Evolutionary conservation across 768 basidiomycete genomes (phyloP), one percentile per base, ranked within the genome.

Genomic region (Tricholoma furcatifolium): DNA sequence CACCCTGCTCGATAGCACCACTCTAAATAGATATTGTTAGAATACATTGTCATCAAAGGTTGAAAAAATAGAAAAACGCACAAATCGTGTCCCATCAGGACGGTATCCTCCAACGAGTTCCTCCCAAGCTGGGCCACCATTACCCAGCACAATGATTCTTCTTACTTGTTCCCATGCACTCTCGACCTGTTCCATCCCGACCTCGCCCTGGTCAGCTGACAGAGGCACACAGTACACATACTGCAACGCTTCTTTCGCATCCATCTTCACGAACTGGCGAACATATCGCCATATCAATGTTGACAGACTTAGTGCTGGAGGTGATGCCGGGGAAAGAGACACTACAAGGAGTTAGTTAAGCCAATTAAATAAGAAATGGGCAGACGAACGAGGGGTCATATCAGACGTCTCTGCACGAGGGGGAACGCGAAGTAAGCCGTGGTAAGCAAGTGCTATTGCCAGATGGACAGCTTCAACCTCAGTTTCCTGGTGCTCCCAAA

Each of bases 401-500:
- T 96, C 93, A 1, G 90, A 89, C 4, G 87, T 85, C 64, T 94
- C 91, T 2, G 87, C 83, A 6, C 84, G 76, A 7, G 87, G 80
- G 6, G 96, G 89, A 0, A 95, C 84, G 9, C 94, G 82, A 18
- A 99, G 70, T 4, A 99, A 72, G 2, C 96, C 97, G 64, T 98
- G 94, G 65, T 98, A 99, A 0, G 91, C 84, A 50, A 99, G 75
- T 3, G 88, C 91, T 59, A 97, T 87, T 0, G 91, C 94, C 21
- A 98, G 77, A 67, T 99, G 97, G 4, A 98, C 89, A 0, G 93
- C 95, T 65, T 98, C 97, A 15, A 94, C 82, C 60, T 97, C 89
- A 15, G 90, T 88, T 57, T 91, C 87, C 45, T 82, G 80, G 59
- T 91, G 87, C 41, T 93, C 88, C 83, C 93, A 91, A 8, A 98